Evolutionary conservation across 352 stramenopile genomes (phyloP).

Genomic region (Pythium coloratum): DNA sequence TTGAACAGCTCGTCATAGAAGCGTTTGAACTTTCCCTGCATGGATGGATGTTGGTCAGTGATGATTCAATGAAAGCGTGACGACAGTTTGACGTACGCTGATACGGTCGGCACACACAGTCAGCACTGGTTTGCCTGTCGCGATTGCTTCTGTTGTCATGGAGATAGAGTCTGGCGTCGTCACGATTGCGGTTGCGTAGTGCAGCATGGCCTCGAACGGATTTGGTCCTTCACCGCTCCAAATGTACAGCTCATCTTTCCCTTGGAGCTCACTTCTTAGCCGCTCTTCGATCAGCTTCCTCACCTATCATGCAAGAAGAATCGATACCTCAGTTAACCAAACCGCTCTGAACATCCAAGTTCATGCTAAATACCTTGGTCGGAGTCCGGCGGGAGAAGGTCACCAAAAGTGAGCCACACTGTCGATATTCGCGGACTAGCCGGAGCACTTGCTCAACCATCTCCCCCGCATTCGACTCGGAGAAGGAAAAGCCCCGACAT

Average conservation of each 20-base stretch:
- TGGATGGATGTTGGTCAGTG: not conserved
- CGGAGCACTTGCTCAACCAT: constrained; percentile 50
- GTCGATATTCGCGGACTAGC: constrained; percentile 6
- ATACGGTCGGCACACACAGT: constrained; percentile 44
- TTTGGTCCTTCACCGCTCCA: constrained; percentile 60
- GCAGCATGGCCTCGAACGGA: constrained; percentile 63
- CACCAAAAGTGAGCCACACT: constrained; percentile 40
- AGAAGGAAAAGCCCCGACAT: constrained; percentile 65
- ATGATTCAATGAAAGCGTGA: not conserved
- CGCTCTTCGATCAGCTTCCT: constrained; percentile 34
- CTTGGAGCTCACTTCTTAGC: constrained; percentile 22
- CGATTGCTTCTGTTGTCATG: constrained; percentile 79
- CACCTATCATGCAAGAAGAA: constrained; percentile 24
- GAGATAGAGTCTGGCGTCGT: constrained; percentile 80
- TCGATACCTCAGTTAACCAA: not conserved
- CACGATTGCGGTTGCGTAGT: constrained; percentile 48
- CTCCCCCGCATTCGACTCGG: constrained; percentile 26
- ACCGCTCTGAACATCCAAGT: not conserved
- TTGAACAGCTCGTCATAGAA: constrained; percentile 50
- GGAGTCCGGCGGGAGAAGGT: constrained; percentile 74
- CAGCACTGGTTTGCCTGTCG: constrained; percentile 52
- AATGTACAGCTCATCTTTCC: constrained; percentile 37
- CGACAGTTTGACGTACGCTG: constrained; percentile 32
- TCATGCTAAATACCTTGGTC: constrained; percentile 19
- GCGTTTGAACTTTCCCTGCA: constrained; percentile 54